These are phyloP conservation scores for Cymbopogon citratus DNA, from an alignment of 176 grass and related monocot genomes.

Conservation along the genomic window DNA sequence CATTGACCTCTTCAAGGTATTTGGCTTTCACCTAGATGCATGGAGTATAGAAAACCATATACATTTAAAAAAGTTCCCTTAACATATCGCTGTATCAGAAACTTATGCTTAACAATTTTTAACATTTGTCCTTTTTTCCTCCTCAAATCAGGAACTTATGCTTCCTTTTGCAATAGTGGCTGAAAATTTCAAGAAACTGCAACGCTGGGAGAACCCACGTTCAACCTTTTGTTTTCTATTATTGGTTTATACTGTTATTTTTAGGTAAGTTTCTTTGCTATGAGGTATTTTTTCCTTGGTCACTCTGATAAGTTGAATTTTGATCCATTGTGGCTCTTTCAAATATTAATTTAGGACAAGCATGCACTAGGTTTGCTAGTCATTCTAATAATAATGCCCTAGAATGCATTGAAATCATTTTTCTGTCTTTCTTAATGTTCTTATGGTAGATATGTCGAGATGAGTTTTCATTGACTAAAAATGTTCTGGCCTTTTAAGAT, in stretches of 20 bases:
- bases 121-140: conserved; percentile 24
- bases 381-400: neutral
- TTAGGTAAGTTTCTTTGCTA: conserved; percentile 44
- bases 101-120: conserved; percentile 12
- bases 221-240: conserved; percentile 72
- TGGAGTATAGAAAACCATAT: neutral
- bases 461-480: neutral
- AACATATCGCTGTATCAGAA: neutral
- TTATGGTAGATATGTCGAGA: neutral
- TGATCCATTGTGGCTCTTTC: neutral
- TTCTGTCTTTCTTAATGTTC: neutral
- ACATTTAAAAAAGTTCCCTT: neutral
- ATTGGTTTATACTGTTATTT: conserved; percentile 67
- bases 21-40: conserved; percentile 20
- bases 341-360: neutral
- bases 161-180: conserved; percentile 75
- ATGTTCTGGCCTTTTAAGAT: too few species aligned
- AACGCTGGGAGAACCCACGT: conserved; percentile 74
- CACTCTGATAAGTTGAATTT: conserved; percentile 10
- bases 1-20: conserved; percentile 99
- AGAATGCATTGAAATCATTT: neutral
- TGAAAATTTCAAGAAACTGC: conserved; percentile 72
- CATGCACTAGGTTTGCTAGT: neutral
- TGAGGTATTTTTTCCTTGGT: conserved; percentile 17
- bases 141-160: conserved; percentile 72